Base-by-base conservation (phyloP, 2,329 filamentous ascomycete genomes). In the Coniella vitis region DNA sequence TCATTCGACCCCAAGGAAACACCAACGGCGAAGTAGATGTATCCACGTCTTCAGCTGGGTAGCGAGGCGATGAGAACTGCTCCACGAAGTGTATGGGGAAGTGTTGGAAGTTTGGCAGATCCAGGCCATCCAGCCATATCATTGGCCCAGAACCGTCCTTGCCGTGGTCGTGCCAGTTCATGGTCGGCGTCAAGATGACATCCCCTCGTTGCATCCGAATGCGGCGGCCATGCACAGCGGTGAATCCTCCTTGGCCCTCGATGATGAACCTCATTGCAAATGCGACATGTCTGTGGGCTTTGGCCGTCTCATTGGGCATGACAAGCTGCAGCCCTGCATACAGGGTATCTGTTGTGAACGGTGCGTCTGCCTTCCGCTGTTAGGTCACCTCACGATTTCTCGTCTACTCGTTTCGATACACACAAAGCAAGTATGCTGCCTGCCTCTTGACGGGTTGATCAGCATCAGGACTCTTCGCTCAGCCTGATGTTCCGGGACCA, bases 131-230 rank as follows among this genome's bases (percentile, higher is more conserved):
- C 1, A 79, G 67, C 76, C 76, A 79, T 48, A 79, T 75, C 68
- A 78, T 73, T 0, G 74, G 74, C 0, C 68, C 69, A 0, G 65
- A 64, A 0, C 74, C 71, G 19, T 79, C 71, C 38, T 79, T 77
- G 13, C 75, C 75, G 49, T 79, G 75, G 54, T 78, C 75, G 50
- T 77, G 74, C 67, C 72, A 78, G 56, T 76, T 72, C 75, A 75
- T 78, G 0, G 68, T 72, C 0, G 75, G 76, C 0, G 75, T 79
- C 3, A 79, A 56, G 35, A 79, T 75, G 2, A 79, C 73, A 55
- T 79, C 75, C 16, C 75, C 70, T 0, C 66, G 63, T 19, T 67
- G 56, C 72, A 79, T 78, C 3, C 59, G 54, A 22, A 79, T 70
- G 16, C 70, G 64, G 4, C 59, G 56, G 10, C 75, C 74, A n/a